These are phyloP conservation scores for Russula earlei DNA, from an alignment of 768 basidiomycete genomes.

Conservation along the genomic window DNA sequence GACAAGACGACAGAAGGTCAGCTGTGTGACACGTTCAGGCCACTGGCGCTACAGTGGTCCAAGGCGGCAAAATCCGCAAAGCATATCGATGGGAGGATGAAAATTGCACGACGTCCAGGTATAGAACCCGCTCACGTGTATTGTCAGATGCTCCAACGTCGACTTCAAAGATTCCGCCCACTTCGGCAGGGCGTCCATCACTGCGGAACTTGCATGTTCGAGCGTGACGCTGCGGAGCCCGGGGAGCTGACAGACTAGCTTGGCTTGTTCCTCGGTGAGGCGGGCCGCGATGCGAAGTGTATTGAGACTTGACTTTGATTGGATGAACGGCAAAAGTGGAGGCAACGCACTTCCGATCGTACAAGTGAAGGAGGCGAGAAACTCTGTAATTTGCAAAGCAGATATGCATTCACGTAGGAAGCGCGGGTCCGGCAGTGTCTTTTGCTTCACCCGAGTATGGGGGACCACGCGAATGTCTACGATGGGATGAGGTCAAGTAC, in stretches of 20 bases:
- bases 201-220: conserved; percentile 53
- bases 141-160: conserved; percentile 44
- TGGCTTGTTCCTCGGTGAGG: conserved; percentile 44
- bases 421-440: conserved; percentile 26
- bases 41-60: neutral
- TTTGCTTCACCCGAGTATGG: conserved; percentile 26
- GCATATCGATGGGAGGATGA: conserved; percentile 11
- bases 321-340: conserved; percentile 39
- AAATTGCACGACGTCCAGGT: neutral
- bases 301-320: conserved; percentile 36
- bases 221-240: conserved; percentile 40
- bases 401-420: conserved; percentile 47
- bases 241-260: conserved; percentile 32
- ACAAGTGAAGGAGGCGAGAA: conserved; percentile 50
- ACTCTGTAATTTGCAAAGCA: conserved; percentile 40
- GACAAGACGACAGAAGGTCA: conserved; percentile 14
- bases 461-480: conserved; percentile 45
- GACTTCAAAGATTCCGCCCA: conserved; percentile 40
- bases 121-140: conserved; percentile 41
- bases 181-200: conserved; percentile 46
- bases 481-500: conserved; percentile 1
- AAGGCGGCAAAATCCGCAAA: conserved; percentile 5
- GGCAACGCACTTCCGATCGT: conserved; percentile 36
- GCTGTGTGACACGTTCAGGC: neutral
- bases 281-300: conserved; percentile 41